Percentiles rank a stretch among this genome's conserved stretches.
phyloP scores from a whole-genome alignment of 768 basidiomycete species.

The Agrocybe pediades region DNA sequence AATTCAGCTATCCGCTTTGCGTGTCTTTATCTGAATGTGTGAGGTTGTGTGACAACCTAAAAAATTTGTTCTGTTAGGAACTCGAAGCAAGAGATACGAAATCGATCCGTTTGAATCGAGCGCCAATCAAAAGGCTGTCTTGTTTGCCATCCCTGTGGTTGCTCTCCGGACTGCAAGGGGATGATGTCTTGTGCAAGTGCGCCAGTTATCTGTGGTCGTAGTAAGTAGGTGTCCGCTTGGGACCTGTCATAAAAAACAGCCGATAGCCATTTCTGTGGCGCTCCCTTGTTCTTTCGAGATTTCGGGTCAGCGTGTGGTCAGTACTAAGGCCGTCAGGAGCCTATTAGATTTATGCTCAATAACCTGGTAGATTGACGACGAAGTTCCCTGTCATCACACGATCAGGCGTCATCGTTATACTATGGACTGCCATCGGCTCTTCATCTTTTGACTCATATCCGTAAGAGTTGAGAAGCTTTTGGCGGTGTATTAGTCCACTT shows the following conservation, averaged over 20 bases:
- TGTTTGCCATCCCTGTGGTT: slow-evolving; percentile 1
- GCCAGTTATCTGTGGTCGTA: neutral
- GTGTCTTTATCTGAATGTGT: neutral
- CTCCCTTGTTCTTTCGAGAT: neutral
- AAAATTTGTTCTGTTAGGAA: neutral
- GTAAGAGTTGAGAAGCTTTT: slow-evolving; percentile 9
- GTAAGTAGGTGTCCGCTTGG: neutral
- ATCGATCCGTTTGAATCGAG: slow-evolving; percentile 10
- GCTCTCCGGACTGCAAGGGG: neutral
- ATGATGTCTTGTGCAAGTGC: no score
- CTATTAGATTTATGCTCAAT: slow-evolving; percentile 9
- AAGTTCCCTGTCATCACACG: slow-evolving; percentile 19
- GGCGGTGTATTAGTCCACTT: neutral
- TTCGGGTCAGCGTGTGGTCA: no score
- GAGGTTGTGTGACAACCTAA: neutral
- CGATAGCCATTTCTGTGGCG: neutral
- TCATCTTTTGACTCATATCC: slow-evolving; percentile 17
- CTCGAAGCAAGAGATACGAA: slow-evolving; percentile 1
- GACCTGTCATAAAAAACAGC: neutral
- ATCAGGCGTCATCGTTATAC: slow-evolving; percentile 14
- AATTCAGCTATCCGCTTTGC: neutral
- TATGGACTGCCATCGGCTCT: slow-evolving; percentile 16
- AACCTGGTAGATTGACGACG: slow-evolving; percentile 19
- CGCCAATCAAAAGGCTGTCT: slow-evolving; percentile 20
- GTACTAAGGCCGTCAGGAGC: slow-evolving; percentile 10